phyloP scores from a whole-genome alignment of 2,329 filamentous ascomycete species.

The Nectriaceae sp. region DNA sequence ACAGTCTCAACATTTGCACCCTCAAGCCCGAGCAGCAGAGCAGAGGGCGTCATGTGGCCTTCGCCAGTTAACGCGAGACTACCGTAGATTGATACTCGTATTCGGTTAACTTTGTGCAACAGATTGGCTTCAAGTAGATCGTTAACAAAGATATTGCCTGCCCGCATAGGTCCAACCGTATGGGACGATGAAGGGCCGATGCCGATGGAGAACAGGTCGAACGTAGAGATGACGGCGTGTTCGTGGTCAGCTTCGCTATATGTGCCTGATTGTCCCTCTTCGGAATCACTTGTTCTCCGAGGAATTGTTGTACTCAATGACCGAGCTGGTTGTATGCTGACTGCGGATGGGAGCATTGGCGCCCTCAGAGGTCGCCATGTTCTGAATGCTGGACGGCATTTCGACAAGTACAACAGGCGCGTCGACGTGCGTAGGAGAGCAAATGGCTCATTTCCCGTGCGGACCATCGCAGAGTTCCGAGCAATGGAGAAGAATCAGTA shows the following conservation, averaged over 20 bases:
- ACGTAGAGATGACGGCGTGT: constrained; percentile 54
- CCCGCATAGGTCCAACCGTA: constrained; percentile 54
- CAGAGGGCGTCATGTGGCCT: constrained; percentile 54
- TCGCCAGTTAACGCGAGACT: constrained; percentile 53
- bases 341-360: no score
- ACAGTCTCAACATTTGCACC: constrained; percentile 51
- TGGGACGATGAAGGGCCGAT: constrained; percentile 54
- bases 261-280: constrained; percentile 37
- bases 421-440: no score
- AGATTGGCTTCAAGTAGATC: constrained; percentile 49
- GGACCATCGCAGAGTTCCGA: no score
- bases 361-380: no score
- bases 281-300: background rate
- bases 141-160: constrained; percentile 52
- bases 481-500: no score
- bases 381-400: no score
- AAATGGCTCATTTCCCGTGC: no score
- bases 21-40: constrained; percentile 51
- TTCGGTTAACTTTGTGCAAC: constrained; percentile 46
- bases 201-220: constrained; percentile 54
- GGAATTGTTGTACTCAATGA: background rate
- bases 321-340: no score
- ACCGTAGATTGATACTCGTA: constrained; percentile 51
- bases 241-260: constrained; percentile 53
- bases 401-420: no score